Evolutionary conservation across 371 early-diverging fungal genomes (phyloP), one percentile per base, ranked within the genome.

Genomic region (Zychaea mexicana): DNA sequence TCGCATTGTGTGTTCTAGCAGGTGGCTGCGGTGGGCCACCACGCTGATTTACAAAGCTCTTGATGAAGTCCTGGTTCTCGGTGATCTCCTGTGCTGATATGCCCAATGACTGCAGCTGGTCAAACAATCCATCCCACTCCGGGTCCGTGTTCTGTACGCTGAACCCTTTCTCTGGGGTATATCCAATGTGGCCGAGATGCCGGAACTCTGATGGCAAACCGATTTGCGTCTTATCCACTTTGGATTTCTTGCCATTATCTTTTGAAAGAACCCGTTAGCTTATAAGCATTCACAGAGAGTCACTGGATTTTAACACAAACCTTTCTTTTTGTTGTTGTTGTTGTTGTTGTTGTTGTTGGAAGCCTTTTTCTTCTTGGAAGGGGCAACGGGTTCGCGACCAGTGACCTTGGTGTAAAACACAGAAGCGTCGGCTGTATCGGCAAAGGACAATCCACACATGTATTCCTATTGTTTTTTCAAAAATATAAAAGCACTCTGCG

Each of bases 371-470:
- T 65, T 71, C 74, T 62, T 82, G 70, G 57, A 66, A 59, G 65
- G 60, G 45, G 61, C 73, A 61, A 72, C 64, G 15, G 63, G 46
- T 55, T 88, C 85, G 33, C 90, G 84, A 27, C 80, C 81, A 2
- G 72, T 71, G 12, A 92, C 85, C 67, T 89, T 90, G 36, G 85
- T 85, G 64, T 83, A 86, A 73, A 97, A 94, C 24, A 83, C 82
- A 22, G 78, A 60, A 0, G 97, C 95, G 62, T 97, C 97, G 38
- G 76, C 78, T 32, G 86, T 89, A 68, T 95, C 91, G 12, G 92
- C 88, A 72, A 97, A 97, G 0, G 92, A 93, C 33, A 97, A 83
- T 12, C 92, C 97, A 27, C 88, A 87, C 70, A 90, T 82, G 57
- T 86, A 86, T 68, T 88, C 82, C 91, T 93, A 57, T n/a, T n/a